Base-by-base conservation (phyloP, 768 basidiomycete species). In the Gloeopeniophorella convolvens region DNA sequence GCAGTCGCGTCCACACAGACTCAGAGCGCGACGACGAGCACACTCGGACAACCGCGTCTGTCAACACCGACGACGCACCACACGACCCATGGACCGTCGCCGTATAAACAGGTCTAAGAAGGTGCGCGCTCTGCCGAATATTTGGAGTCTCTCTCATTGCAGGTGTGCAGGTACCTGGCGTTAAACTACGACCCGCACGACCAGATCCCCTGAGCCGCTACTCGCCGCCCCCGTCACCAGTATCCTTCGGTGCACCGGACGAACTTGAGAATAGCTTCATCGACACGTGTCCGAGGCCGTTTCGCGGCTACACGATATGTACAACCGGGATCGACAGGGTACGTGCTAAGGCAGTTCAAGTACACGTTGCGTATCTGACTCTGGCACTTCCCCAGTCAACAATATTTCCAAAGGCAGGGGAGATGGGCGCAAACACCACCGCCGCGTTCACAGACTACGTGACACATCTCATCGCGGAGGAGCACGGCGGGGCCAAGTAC, bases 261-360 rank as follows among this genome's bases (percentile, higher is more conserved):
- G 48, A 48, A 10, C 39, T 53, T 13, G 44, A 54, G 28, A 36
- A 45, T 9, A 59, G 56, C 44, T 56, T 58, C 42, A 36, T 60
- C 8, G 64, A 68, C 43, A 36, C 59, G n/a, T 67, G 65, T 67
- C 84, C 84, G 16, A 69, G 84, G 32, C 87, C 87, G 0, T 82
- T 92, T 59, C 78, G 68, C 45, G 76, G 76, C 1, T 68, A 85
- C 16, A 69, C 80, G 0, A 56, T 92, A 2, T 89, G 84, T 63
- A 86, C 85, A 30, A 89, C 89, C 0, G 88, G 89, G 5, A 72
- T 83, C 35, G 87, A 91, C 70, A 91, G 89, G 78, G 89, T 85
- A 50, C 35, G 76, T 60, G 26, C 21, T 37, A 13, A 23, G 45
- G 39, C 35, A n/a, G 15, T 34, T 15, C 5, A 39, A 32, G 12